Base-by-base conservation (phyloP, 2,329 filamentous ascomycete species). In the Kalaharituber pfeilii region DNA sequence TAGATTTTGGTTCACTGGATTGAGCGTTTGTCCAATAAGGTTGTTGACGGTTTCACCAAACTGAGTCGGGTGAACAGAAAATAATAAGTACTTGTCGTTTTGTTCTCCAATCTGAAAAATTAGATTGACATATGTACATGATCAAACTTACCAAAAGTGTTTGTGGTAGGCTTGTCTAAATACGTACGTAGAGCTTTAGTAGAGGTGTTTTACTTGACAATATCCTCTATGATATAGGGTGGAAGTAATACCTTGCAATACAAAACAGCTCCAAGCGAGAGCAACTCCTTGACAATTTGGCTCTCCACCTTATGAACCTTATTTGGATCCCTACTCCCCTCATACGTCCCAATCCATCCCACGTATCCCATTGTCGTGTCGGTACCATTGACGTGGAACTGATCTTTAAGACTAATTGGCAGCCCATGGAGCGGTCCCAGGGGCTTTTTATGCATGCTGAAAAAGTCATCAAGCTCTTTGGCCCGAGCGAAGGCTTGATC, bases 331-430 rank as follows among this genome's bases (percentile, higher is more conserved):
- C 29, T 52, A 6, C 59, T 53, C 2, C 51, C 50, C 3, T 66
- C 65, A 7, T 66, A 61, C 20, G 68, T 63, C 9, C 64, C 63
- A 18, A 68, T 65, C 60, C 65, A 67, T 3, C 57, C 62, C 1
- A 65, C 62, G 33, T 68, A 66, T 1, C 68, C 70, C 64, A 70
- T 70, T 0, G 67, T 66, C 0, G 69, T 76, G 56, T 77, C 73
- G 2, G 75, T 67, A 1, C 72, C 72, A 63, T 71, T 67, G 5
- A 72, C 65, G 49, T 71, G 69, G 55, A 73, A 72, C 55, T 71
- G 70, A 59, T 74, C 72, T 57, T 74, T 74, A 28, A 74, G 59
- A 49, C 70, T 79, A 27, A 81, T 67, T 2, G 79, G 79, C 1
- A 82, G 64, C 20, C 73, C 73, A 56, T 75, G 73, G 0, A 76